Evolutionary conservation across 768 basidiomycete species (phyloP).

Genomic region (Strobilomyces confusus): DNA sequence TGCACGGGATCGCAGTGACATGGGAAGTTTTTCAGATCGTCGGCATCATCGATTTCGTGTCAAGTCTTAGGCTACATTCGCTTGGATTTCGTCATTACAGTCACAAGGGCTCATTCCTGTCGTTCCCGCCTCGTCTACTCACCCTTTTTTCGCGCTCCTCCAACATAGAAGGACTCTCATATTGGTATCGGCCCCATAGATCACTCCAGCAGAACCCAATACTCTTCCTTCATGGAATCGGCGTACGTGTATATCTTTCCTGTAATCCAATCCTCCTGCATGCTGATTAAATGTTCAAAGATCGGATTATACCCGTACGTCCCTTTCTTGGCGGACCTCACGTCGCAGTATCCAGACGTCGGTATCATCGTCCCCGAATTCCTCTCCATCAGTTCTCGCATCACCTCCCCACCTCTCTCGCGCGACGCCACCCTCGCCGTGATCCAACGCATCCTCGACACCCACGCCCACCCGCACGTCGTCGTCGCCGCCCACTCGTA

Average conservation of each 20-base stretch:
- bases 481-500: slow-evolving; percentile 58
- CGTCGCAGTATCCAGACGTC: slow-evolving; percentile 41
- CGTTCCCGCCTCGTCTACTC: slow-evolving; percentile 53
- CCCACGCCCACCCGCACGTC: slow-evolving; percentile 36
- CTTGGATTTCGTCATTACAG: slow-evolving; percentile 56
- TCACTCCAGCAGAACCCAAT: slow-evolving; percentile 47
- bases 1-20: neutral
- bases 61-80: slow-evolving; percentile 35
- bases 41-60: slow-evolving; percentile 43
- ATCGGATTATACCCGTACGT: slow-evolving; percentile 61
- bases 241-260: slow-evolving; percentile 33
- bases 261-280: neutral
- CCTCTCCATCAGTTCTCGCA: slow-evolving; percentile 57
- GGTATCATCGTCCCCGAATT: slow-evolving; percentile 60
- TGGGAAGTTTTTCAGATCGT: slow-evolving; percentile 43
- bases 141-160: slow-evolving; percentile 43
- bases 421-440: slow-evolving; percentile 39
- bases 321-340: slow-evolving; percentile 46
- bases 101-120: slow-evolving; percentile 30
- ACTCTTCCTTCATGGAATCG: slow-evolving; percentile 69
- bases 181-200: slow-evolving; percentile 49
- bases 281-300: slow-evolving; percentile 27
- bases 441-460: slow-evolving; percentile 42
- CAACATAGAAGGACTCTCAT: slow-evolving; percentile 32
- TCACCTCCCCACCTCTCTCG: slow-evolving; percentile 48